phyloP scores from a whole-genome alignment of 768 basidiomycete species.

The Suillus bovinus region DNA sequence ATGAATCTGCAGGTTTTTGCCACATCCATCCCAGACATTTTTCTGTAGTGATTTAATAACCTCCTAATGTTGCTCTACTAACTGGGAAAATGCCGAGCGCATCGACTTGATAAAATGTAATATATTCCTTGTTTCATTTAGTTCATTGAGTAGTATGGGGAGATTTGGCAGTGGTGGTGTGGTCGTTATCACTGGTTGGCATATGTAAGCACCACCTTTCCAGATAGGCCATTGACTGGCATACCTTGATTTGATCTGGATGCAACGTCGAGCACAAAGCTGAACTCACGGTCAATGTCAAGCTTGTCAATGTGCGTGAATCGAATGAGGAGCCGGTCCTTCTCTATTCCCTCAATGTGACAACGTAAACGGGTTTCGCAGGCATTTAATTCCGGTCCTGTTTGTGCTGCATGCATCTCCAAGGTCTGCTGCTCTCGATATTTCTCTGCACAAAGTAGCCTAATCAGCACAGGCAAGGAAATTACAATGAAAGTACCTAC shows the following conservation, averaged over 20 bases:
- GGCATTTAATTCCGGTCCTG: constrained; percentile 54
- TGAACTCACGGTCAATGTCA: constrained; percentile 64
- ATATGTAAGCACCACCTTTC: no score
- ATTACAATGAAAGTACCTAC: constrained; percentile 35
- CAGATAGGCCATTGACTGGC: constrained; percentile 14
- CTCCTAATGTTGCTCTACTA: constrained; percentile 14
- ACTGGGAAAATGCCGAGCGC: constrained; percentile 51
- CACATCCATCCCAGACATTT: no score
- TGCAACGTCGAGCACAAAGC: constrained; percentile 75
- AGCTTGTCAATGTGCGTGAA: constrained; percentile 65
- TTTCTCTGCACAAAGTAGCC: constrained; percentile 49
- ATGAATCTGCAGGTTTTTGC: no score
- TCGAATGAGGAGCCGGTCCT: constrained; percentile 69
- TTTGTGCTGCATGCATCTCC: constrained; percentile 49
- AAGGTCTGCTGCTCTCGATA: constrained; percentile 62
- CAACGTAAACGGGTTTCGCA: constrained; percentile 62
- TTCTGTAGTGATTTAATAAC: neutral
- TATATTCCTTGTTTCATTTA: constrained; percentile 72
- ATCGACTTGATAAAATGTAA: constrained; percentile 70
- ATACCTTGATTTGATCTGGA: constrained; percentile 63
- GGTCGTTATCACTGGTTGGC: constrained; percentile 68
- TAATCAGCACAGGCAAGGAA: neutral
- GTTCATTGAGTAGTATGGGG: constrained; percentile 63
- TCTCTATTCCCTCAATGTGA: constrained; percentile 76
- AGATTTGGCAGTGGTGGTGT: constrained; percentile 70